These are phyloP conservation scores for Geotrichum candidum DNA, from an alignment of 1,139 yeast species.

Conservation along the genomic window DNA sequence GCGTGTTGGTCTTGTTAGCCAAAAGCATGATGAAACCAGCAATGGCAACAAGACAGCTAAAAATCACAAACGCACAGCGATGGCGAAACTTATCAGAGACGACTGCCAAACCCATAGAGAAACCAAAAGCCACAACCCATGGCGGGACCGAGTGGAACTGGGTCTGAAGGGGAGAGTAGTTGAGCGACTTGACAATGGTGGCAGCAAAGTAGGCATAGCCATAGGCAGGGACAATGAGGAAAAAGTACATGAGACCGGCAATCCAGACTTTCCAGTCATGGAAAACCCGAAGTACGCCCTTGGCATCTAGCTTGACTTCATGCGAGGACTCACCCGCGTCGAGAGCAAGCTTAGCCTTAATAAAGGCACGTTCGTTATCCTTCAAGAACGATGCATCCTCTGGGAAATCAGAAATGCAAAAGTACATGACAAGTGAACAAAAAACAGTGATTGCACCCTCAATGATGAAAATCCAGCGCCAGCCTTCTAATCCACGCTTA, in stretches of 20 bases:
- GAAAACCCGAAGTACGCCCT: conserved; percentile 33
- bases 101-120: conserved; percentile 44
- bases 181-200: conserved; percentile 52
- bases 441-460: conserved; percentile 69
- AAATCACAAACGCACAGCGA: conserved; percentile 47
- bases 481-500: conserved; percentile 45
- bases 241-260: conserved; percentile 57
- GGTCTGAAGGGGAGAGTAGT: conserved; percentile 56
- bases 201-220: conserved; percentile 70
- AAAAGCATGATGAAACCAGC: conserved; percentile 52
- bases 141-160: conserved; percentile 68
- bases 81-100: conserved; percentile 41
- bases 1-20: conserved; percentile 30
- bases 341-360: conserved; percentile 42
- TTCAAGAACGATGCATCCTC: conserved; percentile 49
- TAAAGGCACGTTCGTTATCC: conserved; percentile 39
- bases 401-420: conserved; percentile 69
- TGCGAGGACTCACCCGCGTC: conserved; percentile 40
- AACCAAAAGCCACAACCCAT: conserved; percentile 59
- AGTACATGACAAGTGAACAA: conserved; percentile 54
- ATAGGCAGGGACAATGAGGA: conserved; percentile 59
- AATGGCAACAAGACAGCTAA: conserved; percentile 42
- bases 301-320: conserved; percentile 31
- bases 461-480: conserved; percentile 71
- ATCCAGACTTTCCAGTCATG: conserved; percentile 45